Evolutionary conservation across 345 rosid genomes (phyloP).

Genomic region (Gossypium mustelinum): DNA sequence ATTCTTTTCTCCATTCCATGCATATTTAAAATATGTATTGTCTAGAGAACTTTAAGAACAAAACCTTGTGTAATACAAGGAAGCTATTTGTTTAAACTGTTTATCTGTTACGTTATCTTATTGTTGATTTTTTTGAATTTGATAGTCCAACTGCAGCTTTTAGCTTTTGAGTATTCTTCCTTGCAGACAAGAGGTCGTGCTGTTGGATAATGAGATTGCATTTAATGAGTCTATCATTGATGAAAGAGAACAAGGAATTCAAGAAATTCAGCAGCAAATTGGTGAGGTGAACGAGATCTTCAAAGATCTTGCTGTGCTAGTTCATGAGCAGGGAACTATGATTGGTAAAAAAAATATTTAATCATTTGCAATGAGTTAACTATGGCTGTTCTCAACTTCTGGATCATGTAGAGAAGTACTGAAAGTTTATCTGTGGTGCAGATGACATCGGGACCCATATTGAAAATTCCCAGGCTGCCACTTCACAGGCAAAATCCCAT

Average conservation of each 20-base stretch:
- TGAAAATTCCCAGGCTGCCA: conserved; percentile 68
- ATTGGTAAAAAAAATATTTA: conserved; percentile 47
- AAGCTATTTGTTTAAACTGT: conserved; percentile 1
- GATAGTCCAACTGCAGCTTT: background rate
- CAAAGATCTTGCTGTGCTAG: conserved; percentile 91
- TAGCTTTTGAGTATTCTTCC: conserved; percentile 6
- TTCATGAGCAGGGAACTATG: conserved; percentile 86
- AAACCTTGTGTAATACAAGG: background rate
- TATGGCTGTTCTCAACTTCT: background rate
- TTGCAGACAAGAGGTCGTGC: conserved; percentile 75
- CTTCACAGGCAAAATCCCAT: conserved; percentile 71
- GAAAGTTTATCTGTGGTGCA: conserved; percentile 23
- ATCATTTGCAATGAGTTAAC: background rate
- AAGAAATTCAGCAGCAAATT: conserved; percentile 91
- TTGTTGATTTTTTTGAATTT: background rate
- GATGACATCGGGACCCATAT: conserved; percentile 82
- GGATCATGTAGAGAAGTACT: conserved; percentile 8
- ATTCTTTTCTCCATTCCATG: background rate
- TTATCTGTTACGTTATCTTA: background rate
- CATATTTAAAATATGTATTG: background rate
- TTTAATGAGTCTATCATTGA: conserved; percentile 90
- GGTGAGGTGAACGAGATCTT: conserved; percentile 94
- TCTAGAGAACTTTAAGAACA: background rate
- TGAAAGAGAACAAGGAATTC: conserved; percentile 93
- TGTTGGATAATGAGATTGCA: conserved; percentile 84